Base-by-base conservation (phyloP, 441 rosid genomes). In the Erodium trifolium region DNA sequence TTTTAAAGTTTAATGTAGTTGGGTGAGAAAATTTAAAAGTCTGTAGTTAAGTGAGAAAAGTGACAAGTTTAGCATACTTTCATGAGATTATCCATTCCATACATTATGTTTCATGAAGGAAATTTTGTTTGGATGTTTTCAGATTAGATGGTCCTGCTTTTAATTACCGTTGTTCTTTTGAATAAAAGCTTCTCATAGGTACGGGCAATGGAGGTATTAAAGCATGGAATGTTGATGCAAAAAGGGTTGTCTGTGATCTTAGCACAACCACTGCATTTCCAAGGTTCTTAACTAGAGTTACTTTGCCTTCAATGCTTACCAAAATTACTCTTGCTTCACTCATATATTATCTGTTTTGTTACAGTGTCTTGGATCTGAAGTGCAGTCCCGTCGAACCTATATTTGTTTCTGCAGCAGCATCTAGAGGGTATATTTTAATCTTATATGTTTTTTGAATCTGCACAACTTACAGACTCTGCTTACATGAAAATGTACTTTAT, bases 211-310 rank as follows among this genome's bases (percentile, higher is more conserved):
- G 93, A 51, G 88, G 93, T 67, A 82, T 88, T 68, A 86, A 88
- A 79, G 90, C 90, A 39, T 88, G 93, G 90, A 88, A 84, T 73
- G 93, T 83, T 77, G 93, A 86, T 71, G 88, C 93, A 72, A 88
- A 88, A 78, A 83, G 93, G 72, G 90, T 88, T 71, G 93, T 86
- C 64, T 88, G 90, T 77, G 93, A 88, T 83, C 88, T 88, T 67
- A 79, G 63, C 77, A 86, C 90, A 45, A 82, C 78, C 51, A 78
- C 77, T 73, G 84, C 80, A 71, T 88, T 83, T 79, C 88, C 93
- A 17, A 84, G 85, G 93, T 81, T 78, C 55, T 63, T 55, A 39
- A 66, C 43, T 7, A 45, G 2, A 49, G 31, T 39, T 39, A 23
- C 16, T 34, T 49, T 49, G 3, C 51, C 55, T 34, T 2, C 0